Base-by-base conservation (phyloP, 2,329 filamentous ascomycete species). In the Cytospora paraplurivora region DNA sequence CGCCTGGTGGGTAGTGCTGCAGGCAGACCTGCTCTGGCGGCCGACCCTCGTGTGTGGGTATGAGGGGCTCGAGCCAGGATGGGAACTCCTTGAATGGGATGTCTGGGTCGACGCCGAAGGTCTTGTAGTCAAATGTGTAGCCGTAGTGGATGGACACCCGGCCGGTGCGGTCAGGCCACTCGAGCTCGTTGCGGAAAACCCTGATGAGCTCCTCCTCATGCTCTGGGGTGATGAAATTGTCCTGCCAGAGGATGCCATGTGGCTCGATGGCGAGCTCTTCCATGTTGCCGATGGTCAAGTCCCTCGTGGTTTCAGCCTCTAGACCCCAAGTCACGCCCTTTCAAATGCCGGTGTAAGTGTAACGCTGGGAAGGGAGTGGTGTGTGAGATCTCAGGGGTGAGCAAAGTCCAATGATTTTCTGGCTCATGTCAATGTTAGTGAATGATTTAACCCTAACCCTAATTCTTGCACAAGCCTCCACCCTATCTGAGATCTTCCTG, bases 1-100 rank as follows among this genome's bases (percentile, higher is more conserved):
- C 76, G 7, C 85, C 85, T 0, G 84, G 84, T 0, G 85, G 81
- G 69, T 87, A 87, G 70, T 85, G 81, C 72, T 87, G 84, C 17
- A 86, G 73, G 67, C 83, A 86, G 67, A 87, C 83, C 69, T 87
- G 85, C 58, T 85, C 83, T 0, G 83, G 82, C 0, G 75, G 76
- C 0, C 79, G 75, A 1, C 67, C 67, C 63, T 82, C 81, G 0
- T 76, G 72, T 2, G 70, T 72, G 0, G 82, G 79, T 4, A 85
- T 74, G 1, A 85, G 72, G 0, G 81, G 79, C 3, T 72, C 64
- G 0, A 85, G 74, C 82, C 82, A 85, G 1, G 73, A 75, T 0
- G 83, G 83, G 33, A 85, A 85, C 0, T 78, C 75, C 52, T 76
- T 79, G 68, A 79, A 84, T 0, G 82, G 81, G 0, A 79, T 78